Base-by-base conservation (phyloP, 129 eudicot species). In the Flaveria brownii region DNA sequence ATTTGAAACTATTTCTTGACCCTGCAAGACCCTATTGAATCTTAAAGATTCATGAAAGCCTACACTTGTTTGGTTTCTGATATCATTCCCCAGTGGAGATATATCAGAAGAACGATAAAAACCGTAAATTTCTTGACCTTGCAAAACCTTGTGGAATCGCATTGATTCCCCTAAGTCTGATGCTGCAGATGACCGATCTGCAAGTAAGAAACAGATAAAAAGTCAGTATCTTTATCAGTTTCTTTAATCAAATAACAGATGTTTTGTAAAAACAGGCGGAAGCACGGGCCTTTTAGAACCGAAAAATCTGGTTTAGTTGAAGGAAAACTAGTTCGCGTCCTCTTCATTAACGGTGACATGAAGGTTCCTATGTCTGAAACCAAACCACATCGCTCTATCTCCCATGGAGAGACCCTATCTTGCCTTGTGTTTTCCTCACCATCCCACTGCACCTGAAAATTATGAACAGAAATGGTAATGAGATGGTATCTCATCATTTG, bases 71-170 rank as follows among this genome's bases (percentile, higher is more conserved):
- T 60, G 84, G 73, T 72, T 72, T 75, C 84, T 59, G 69, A 43
- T 47, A 70, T 64, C 68, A 57, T 76, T 72, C 8, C 77, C 79
- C 6, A 61, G 17, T 9, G 77, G 55, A 54, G 83, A 81, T 26
- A 20, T 67, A 45, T 74, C 85, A 68, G 71, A 72, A 42, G 83
- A 80, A 78, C 81, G 61, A 77, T 68, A 70, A 81, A 88, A 87
- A 72, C 94, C 86, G 73, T 84, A 62, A 59, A 91, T 90, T 94
- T 94, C 99, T 94, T 94, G 99, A 94, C 99, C 99, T 94, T 94
- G 99, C 99, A 94, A 91, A 93, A 91, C 98, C 98, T 94, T 89
- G 83, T 84, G 89, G 93, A 87, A 89, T 78, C 93, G 70, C 73
- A 74, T 54, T 25, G 94, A 87, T 84, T 91, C 96, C 86, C 80